Base-by-base conservation (phyloP, 2,329 filamentous ascomycete genomes). In the Tolypocladium pustulatum region DNA sequence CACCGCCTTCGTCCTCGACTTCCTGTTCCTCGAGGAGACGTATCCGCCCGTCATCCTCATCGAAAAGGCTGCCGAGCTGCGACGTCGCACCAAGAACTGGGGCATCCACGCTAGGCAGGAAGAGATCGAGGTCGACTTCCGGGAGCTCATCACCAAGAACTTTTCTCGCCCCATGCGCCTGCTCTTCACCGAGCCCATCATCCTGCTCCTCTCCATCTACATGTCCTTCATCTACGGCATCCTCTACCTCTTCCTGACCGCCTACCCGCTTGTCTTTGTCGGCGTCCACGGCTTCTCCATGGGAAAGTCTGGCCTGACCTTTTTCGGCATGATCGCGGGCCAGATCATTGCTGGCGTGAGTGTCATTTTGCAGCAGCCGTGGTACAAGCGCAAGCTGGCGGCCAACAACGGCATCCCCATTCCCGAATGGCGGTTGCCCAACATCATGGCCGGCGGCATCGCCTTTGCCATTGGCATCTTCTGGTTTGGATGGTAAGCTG, bases 231-330 rank as follows among this genome's bases (percentile, higher is more conserved):
- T 89, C 70, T 91, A 92, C 67, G 88, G 79, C 20, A 78, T 94
- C 0, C 82, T 96, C 1, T 96, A 94, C 68, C 85, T 93, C 32
- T 94, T 94, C 76, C 78, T 96, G 57, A 92, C 90, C 0, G 89
- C 90, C 1, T 95, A 95, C 65, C 87, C 89, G 0, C 82, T 94
- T 52, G 88, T 95, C 54, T 96, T 94, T 74, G 78, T 87, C 61
- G 77, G 79, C 34, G 79, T 91, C 5, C 88, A 96, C 71, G 80
- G 82, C 63, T 87, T 93, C 76, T 83, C 75, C 38, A 67, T 79
- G 1, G 91, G 91, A 59, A 73, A 89, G 22, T 81, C 85, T 4
- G 91, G 91, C 1, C 79, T 96, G 6, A 85, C 90, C 6, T 96
- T 91, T 71, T 90, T 96, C 65, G 91, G 91, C 58, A 90, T 96